Evolutionary conservation across 441 rosid genomes (phyloP).

Genomic region (Populus hybrid): DNA sequence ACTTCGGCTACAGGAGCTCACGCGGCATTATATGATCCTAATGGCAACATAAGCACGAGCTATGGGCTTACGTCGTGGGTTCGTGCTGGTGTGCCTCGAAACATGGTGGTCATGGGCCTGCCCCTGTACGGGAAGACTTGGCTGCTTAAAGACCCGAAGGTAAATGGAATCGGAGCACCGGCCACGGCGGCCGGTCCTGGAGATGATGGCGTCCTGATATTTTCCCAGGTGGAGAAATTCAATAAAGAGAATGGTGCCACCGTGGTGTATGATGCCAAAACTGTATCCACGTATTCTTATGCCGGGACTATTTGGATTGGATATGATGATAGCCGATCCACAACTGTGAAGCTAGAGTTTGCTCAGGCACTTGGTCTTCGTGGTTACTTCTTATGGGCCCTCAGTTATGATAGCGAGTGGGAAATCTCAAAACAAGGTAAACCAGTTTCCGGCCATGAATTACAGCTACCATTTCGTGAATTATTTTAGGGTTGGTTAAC

Average conservation of each 20-base stretch:
- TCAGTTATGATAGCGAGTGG: constrained; percentile 38
- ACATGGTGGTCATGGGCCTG: too few species aligned
- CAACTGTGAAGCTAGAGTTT: constrained; percentile 35
- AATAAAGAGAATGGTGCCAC: constrained; percentile 35
- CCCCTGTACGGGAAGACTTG: too few species aligned
- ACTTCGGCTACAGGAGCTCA: too few species aligned
- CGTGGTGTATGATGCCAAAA: constrained; percentile 33
- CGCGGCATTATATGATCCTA: too few species aligned
- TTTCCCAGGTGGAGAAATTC: too few species aligned
- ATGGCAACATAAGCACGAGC: too few species aligned
- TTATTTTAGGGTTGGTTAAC: neutral
- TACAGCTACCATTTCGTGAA: neutral
- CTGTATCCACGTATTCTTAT: constrained; percentile 44
- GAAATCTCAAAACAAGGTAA: constrained; percentile 44
- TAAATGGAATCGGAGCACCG: too few species aligned
- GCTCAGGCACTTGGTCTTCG: constrained; percentile 51
- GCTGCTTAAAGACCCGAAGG: too few species aligned
- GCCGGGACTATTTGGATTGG: constrained; percentile 45
- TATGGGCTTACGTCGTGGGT: too few species aligned
- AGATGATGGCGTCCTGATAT: too few species aligned
- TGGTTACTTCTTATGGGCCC: constrained; percentile 65
- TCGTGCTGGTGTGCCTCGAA: too few species aligned
- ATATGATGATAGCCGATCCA: constrained; percentile 38
- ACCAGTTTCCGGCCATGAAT: neutral
- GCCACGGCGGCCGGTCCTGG: too few species aligned